Conservation (phyloP, 495 filamentous ascomycete species). For the Talaromyces thailandensis region DNA sequence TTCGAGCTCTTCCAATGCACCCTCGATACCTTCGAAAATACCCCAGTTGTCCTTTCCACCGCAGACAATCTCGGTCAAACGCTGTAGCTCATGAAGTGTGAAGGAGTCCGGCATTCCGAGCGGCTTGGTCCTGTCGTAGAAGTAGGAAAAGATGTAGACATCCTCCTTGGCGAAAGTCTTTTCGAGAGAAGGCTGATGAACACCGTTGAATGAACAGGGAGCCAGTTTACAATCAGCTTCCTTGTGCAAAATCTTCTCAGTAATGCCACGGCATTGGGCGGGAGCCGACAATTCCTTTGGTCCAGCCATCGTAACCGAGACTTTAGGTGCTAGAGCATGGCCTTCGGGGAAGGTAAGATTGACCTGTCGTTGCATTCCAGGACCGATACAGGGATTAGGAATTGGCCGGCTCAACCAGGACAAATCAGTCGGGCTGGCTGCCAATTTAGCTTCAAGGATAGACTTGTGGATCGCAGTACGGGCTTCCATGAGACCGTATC, state of each 20-base stretch:
- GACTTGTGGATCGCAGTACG: conserved; percentile 72
- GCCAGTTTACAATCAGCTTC: conserved; percentile 70
- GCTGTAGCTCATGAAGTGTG: conserved; percentile 76
- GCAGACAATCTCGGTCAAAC: conserved; percentile 78
- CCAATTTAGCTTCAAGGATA: conserved; percentile 54
- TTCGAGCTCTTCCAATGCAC: conserved; percentile 61
- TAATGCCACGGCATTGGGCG: conserved; percentile 81
- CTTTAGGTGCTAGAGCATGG: conserved; percentile 49
- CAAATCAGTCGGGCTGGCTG: conserved; percentile 34
- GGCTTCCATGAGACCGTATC: conserved; percentile 93
- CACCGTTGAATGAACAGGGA: conserved; percentile 94
- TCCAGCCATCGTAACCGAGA: conserved; percentile 83
- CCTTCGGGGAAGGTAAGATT: conserved; percentile 53
- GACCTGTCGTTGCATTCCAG: conserved; percentile 62
- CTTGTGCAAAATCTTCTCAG: conserved; percentile 87
- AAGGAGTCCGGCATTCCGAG: conserved; percentile 95
- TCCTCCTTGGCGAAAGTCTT: conserved; percentile 92
- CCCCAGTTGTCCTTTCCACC: conserved; percentile 69
- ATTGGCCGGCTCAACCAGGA: conserved; percentile 58
- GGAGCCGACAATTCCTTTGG: conserved; percentile 56
- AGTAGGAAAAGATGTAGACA: conserved; percentile 94
- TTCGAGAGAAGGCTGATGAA: conserved; percentile 85
- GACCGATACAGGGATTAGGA: conserved; percentile 80
- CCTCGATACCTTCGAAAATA: conserved; percentile 62
- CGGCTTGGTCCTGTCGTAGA: conserved; percentile 85